Percentiles rank a stretch among this genome's conserved stretches.
These are phyloP conservation scores for Colletotrichum sojae DNA, from an alignment of 2,329 filamentous ascomycete genomes.

Conservation along the genomic window DNA sequence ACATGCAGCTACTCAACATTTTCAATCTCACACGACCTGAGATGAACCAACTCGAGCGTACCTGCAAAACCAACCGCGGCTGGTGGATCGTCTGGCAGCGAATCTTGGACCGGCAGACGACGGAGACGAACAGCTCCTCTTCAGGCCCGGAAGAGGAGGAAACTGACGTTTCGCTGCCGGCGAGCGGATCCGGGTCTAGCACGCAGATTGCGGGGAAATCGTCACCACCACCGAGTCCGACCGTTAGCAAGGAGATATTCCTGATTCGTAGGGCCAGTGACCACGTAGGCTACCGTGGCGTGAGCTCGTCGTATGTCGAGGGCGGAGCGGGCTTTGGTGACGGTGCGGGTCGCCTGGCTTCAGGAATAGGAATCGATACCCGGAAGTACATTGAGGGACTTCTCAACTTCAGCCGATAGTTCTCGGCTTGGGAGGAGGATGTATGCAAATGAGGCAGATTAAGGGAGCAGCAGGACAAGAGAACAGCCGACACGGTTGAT, in stretches of 20 bases:
- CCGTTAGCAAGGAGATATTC: conserved; percentile 71
- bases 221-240: conserved; percentile 7
- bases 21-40: conserved; percentile 62
- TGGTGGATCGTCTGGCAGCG: conserved; percentile 81
- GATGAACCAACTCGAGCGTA: conserved; percentile 68
- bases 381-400: conserved; percentile 81
- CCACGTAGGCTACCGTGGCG: conserved; percentile 57
- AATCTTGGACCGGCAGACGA: conserved; percentile 58
- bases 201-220: conserved; percentile 9
- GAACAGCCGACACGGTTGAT: background rate
- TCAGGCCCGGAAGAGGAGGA: conserved; percentile 16
- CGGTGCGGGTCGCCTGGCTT: conserved; percentile 73
- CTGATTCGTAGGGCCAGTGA: conserved; percentile 73
- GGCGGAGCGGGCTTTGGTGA: conserved; percentile 62
- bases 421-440: background rate
- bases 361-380: conserved; percentile 84
- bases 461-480: too few species aligned
- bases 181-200: conserved; percentile 19
- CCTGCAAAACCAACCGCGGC: conserved; percentile 75
- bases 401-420: conserved; percentile 70
- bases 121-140: background rate
- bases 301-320: conserved; percentile 53
- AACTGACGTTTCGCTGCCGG: conserved; percentile 16
- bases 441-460: too few species aligned
- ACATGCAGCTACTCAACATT: conserved; percentile 74